These are phyloP conservation scores for Phytopythium montanum DNA, from an alignment of 352 stramenopile genomes.

Conservation along the genomic window DNA sequence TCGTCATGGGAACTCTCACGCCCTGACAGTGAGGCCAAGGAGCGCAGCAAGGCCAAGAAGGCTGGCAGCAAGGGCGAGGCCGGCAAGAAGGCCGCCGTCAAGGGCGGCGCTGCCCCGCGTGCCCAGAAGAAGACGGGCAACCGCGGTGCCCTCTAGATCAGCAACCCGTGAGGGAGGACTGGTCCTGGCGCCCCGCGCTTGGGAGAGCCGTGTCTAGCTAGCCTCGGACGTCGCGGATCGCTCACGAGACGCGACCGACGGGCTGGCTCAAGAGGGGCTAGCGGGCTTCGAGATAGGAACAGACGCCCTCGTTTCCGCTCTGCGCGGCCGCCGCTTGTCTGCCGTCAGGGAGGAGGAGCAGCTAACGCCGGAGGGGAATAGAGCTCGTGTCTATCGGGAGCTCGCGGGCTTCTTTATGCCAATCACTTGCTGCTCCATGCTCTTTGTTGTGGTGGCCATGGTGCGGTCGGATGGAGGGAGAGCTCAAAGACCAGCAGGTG, in stretches of 20 bases:
- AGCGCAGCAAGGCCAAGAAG: conserved; percentile 89
- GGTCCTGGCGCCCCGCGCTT: conserved; percentile 21
- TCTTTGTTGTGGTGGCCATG: background rate
- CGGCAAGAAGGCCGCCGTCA: conserved; percentile 50
- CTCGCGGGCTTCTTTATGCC: conserved; percentile 11
- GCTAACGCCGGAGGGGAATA: conserved; percentile 2
- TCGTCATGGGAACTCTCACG: background rate
- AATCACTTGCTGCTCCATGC: background rate
- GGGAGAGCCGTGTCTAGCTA: conserved; percentile 12
- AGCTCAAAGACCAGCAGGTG: no score
- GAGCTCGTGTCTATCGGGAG: conserved; percentile 9
- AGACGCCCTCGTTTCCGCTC: background rate
- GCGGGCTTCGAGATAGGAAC: conserved; percentile 7
- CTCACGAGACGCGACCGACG: no score
- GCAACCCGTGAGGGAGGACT: conserved; percentile 6
- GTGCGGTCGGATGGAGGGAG: no score
- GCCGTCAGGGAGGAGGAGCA: background rate
- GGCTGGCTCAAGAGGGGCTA: background rate
- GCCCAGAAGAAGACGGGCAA: conserved; percentile 89
- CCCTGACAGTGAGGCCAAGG: conserved; percentile 64
- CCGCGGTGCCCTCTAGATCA: conserved; percentile 83
- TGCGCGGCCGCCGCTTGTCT: background rate
- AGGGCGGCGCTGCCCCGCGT: conserved; percentile 60
- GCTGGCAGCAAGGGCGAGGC: conserved; percentile 49
- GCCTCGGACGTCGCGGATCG: background rate